phyloP scores from a whole-genome alignment of 2,329 filamentous ascomycete genomes.

The Pestalotiopsis sp. region DNA sequence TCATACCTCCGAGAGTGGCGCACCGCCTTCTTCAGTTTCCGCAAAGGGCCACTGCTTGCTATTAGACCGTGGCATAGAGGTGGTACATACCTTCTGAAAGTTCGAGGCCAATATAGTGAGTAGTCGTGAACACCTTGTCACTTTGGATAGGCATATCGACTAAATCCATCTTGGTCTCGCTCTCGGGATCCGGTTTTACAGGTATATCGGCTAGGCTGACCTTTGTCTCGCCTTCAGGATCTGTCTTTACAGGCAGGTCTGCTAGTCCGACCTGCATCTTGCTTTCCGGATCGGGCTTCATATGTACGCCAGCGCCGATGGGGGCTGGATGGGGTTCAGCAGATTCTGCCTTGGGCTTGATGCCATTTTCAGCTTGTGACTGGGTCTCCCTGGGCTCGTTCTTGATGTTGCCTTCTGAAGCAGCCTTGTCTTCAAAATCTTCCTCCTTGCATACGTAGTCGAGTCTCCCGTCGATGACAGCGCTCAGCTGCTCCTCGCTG shows the following conservation, averaged over 20 bases:
- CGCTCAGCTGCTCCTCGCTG: conserved; percentile 50
- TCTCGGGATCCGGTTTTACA: conserved; percentile 23
- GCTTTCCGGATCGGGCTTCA: not conserved
- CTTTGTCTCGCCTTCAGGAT: conserved; percentile 11
- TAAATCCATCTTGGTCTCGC: conserved; percentile 20
- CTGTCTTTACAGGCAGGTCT: conserved; percentile 18
- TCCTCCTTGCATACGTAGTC: conserved; percentile 42
- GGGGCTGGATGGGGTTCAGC: not conserved
- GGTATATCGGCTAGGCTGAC: conserved; percentile 12
- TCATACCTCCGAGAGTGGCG: conserved; percentile 11
- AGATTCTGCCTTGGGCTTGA: not conserved
- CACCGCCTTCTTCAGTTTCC: not conserved
- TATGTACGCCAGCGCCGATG: not conserved
- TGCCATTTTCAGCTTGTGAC: conserved; percentile 13
- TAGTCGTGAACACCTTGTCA: conserved; percentile 76
- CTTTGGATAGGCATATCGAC: conserved; percentile 25
- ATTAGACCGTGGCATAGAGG: not conserved
- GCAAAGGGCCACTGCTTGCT: not conserved
- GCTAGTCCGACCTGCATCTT: conserved; percentile 5
- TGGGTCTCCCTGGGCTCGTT: conserved; percentile 23
- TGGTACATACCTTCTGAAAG: conserved; percentile 67
- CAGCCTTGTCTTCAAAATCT: conserved; percentile 14
- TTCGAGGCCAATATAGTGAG: conserved; percentile 91
- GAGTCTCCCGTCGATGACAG: conserved; percentile 57
- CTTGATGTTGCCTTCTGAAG: not conserved